phyloP scores from a whole-genome alignment of 306 rosid genomes.

The Ormosia emarginata region DNA sequence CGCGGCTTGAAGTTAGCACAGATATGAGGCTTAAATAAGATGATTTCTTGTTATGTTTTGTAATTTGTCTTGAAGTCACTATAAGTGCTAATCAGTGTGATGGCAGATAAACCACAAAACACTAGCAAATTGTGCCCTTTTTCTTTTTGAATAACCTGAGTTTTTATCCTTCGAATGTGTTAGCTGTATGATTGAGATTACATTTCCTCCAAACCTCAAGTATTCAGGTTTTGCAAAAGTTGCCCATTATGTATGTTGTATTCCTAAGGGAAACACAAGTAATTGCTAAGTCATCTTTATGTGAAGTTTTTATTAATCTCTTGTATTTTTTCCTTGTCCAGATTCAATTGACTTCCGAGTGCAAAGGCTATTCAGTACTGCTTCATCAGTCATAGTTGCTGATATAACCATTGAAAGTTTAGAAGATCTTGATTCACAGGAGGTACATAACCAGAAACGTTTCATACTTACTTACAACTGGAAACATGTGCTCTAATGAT shows the following conservation, averaged over 20 bases:
- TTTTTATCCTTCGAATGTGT: not conserved
- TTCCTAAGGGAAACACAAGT: not conserved
- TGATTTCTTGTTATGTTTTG: not conserved
- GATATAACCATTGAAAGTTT: slow-evolving; percentile 52
- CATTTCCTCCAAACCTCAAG: not conserved
- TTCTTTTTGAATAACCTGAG: not conserved
- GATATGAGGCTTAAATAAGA: not conserved
- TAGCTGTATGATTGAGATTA: not conserved
- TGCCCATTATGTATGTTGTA: not conserved
- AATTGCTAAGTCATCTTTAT: not conserved
- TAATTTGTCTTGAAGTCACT: slow-evolving; percentile 4
- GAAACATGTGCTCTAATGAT: not conserved
- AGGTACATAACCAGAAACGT: slow-evolving; percentile 46
- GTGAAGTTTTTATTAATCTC: not conserved
- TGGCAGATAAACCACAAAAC: not conserved
- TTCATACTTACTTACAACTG: slow-evolving; percentile 4
- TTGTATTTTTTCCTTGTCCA: slow-evolving; percentile 17
- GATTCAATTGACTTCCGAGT: slow-evolving; percentile 61
- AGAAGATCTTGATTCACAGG: slow-evolving; percentile 67
- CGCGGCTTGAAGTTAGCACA: not conserved
- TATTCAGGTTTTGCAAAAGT: not conserved
- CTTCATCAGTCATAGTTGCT: slow-evolving; percentile 64
- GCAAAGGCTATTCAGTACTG: slow-evolving; percentile 56
- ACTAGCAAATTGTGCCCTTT: not conserved
- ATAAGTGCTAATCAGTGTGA: not conserved